These are phyloP conservation scores for Orychophragmus violaceus DNA, from an alignment of 345 rosid species.

Conservation along the genomic window DNA sequence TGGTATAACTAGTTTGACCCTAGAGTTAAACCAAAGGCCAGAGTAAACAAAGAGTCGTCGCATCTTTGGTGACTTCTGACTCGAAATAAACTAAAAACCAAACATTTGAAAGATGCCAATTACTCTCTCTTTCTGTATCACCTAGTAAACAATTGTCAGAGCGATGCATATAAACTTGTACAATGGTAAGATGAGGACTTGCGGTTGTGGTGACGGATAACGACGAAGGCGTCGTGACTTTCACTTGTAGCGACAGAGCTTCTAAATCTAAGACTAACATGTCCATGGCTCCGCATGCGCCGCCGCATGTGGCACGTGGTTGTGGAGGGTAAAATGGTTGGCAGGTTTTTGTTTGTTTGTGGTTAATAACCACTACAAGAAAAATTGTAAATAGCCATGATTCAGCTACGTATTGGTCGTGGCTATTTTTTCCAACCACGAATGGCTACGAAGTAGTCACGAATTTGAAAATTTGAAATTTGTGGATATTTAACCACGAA, in stretches of 20 bases:
- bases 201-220: neutral
- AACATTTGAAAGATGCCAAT: neutral
- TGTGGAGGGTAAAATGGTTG: conserved; percentile 41
- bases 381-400: too few relatives aligned
- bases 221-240: conserved; percentile 18
- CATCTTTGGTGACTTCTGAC: conserved; percentile 25
- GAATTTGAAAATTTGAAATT: too few relatives aligned
- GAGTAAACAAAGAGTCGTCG: neutral
- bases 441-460: too few relatives aligned
- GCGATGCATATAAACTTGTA: neutral
- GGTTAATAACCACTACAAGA: too few relatives aligned
- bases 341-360: neutral
- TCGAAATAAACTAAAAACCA: conserved; percentile 16
- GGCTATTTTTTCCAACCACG: too few relatives aligned
- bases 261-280: conserved; percentile 30
- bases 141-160: neutral
- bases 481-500: too few relatives aligned
- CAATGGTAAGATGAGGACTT: conserved; percentile 35
- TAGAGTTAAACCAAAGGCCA: conserved; percentile 24
- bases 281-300: conserved; percentile 32
- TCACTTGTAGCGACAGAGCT: conserved; percentile 51
- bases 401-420: too few relatives aligned
- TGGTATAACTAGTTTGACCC: neutral
- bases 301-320: conserved; percentile 43
- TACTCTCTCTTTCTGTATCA: conserved; percentile 14